phyloP scores from a whole-genome alignment of 805 yeast species.

The Nakazawaea ishiwadae region DNA sequence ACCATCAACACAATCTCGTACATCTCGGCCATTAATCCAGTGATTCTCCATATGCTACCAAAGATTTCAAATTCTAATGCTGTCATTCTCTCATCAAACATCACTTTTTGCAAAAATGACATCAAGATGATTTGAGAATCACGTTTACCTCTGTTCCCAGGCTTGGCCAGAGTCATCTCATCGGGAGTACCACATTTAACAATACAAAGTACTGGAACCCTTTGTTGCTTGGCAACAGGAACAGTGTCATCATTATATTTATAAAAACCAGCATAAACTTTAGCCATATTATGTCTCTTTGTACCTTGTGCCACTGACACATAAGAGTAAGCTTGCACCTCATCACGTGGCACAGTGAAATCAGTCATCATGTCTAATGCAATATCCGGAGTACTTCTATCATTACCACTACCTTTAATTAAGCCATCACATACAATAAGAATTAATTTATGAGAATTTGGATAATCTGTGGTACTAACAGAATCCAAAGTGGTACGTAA shows the following conservation, averaged over 20 bases:
- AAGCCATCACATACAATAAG: conserved; percentile 90
- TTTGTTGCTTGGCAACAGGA: conserved; percentile 76
- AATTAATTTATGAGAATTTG: conserved; percentile 88
- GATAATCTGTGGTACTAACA: conserved; percentile 90
- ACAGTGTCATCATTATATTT: conserved; percentile 74
- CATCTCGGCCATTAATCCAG: conserved; percentile 79
- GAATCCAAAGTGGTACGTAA: conserved; percentile 88
- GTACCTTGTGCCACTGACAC: conserved; percentile 94
- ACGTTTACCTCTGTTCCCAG: conserved; percentile 95
- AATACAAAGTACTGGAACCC: conserved; percentile 72
- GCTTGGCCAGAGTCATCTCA: conserved; percentile 66
- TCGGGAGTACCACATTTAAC: conserved; percentile 88
- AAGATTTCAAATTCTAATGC: conserved; percentile 78
- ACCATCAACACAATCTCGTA: conserved; percentile 88
- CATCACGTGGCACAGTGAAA: conserved; percentile 63
- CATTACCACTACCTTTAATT: conserved; percentile 93
- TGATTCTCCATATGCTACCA: conserved; percentile 70
- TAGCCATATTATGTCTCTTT: conserved; percentile 97
- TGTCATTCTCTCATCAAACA: conserved; percentile 93
- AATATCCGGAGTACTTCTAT: conserved; percentile 82
- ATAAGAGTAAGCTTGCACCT: conserved; percentile 79
- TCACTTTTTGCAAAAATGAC: conserved; percentile 84
- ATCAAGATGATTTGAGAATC: conserved; percentile 88
- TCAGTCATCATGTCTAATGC: conserved; percentile 84
- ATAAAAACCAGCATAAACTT: conserved; percentile 92